Conservation (phyloP, 768 basidiomycete species). For the Candolleomyces aberdarensis region DNA sequence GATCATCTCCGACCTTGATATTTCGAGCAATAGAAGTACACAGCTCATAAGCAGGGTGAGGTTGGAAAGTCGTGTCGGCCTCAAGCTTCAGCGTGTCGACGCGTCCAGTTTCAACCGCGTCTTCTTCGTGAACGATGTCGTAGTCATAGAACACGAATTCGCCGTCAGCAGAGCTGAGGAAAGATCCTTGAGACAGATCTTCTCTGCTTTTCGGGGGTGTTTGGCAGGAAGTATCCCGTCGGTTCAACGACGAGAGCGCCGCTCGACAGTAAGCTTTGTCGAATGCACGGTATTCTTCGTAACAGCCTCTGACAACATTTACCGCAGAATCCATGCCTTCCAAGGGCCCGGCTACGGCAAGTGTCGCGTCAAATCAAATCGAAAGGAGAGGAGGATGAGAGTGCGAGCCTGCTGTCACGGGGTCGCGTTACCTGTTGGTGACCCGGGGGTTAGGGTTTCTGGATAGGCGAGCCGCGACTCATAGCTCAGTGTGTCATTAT, state of each 20-base stretch:
- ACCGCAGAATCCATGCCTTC: background rate
- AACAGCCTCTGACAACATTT: background rate
- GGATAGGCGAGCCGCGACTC: no score
- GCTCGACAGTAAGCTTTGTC: background rate
- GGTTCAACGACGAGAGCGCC: background rate
- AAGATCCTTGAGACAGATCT: background rate
- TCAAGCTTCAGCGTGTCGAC: background rate
- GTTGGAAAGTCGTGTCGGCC: background rate
- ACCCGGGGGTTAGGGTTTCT: no score
- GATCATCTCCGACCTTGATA: constrained; percentile 55
- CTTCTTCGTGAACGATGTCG: background rate
- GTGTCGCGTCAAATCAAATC: no score
- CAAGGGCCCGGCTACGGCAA: no score
- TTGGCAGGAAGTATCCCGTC: background rate
- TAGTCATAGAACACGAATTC: background rate
- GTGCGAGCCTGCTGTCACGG: no score
- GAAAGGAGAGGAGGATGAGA: no score
- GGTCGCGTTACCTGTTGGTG: no score
- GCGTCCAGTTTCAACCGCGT: background rate
- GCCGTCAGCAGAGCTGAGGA: background rate
- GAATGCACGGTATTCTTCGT: background rate
- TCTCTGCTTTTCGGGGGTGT: background rate
- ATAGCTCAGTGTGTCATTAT: no score
- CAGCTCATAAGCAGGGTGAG: constrained; percentile 48
- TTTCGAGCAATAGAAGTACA: constrained; percentile 50